These are phyloP conservation scores for Mrakia frigida DNA, from an alignment of 768 basidiomycete genomes.

Conservation along the genomic window DNA sequence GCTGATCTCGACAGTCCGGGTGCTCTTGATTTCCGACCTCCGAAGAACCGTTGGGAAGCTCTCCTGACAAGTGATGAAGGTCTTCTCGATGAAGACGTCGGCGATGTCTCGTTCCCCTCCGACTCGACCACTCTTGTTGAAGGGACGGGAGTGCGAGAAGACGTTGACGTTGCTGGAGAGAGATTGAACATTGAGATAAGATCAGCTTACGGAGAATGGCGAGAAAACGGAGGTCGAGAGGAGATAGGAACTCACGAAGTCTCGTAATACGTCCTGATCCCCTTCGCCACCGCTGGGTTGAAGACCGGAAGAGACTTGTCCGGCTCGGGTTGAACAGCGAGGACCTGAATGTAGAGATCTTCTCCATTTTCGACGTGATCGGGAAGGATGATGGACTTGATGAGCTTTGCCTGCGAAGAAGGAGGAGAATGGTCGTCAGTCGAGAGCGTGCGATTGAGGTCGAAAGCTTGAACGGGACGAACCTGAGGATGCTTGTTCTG, in stretches of 20 bases:
- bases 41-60: conserved; percentile 71
- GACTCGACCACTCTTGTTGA: conserved; percentile 53
- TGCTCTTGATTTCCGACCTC: conserved; percentile 73
- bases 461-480: no score
- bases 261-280: conserved; percentile 80
- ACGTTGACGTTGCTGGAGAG: conserved; percentile 64
- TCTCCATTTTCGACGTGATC: conserved; percentile 71
- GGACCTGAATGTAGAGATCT: conserved; percentile 84
- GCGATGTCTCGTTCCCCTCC: conserved; percentile 34
- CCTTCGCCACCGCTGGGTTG: conserved; percentile 72
- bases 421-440: no score
- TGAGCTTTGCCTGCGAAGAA: conserved; percentile 58
- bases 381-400: conserved; percentile 69
- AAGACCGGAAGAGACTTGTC: conserved; percentile 72
- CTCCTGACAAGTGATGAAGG: conserved; percentile 43
- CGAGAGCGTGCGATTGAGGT: no score
- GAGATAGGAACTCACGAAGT: conserved; percentile 56
- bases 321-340: conserved; percentile 76
- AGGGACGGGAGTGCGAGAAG: conserved; percentile 70
- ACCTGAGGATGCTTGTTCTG: conserved; percentile 69
- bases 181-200: no score
- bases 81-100: conserved; percentile 74
- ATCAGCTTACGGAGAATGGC: no score
- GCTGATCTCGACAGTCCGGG: conserved; percentile 69
- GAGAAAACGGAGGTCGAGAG: not conserved